Conservation (phyloP, 441 rosid genomes). For the Croton setiger region DNA sequence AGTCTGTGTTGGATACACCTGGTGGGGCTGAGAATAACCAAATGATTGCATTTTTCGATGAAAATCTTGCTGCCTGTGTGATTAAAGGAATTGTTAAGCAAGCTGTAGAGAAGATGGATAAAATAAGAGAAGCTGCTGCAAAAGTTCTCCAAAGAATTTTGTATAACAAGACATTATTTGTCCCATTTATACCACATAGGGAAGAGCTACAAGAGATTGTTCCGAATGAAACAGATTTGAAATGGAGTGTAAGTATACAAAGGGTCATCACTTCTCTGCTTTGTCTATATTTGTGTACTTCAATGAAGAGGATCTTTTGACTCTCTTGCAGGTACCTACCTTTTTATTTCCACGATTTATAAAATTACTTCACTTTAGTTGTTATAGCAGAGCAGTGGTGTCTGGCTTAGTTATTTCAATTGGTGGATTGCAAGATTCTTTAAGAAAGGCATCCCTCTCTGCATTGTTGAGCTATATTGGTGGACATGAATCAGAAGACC, state of each 20-base stretch:
- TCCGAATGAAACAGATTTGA: conserved; percentile 50
- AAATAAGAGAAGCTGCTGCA: conserved; percentile 87
- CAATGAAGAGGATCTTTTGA: conserved; percentile 12
- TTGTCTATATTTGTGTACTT: conserved; percentile 16
- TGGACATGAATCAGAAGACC: conserved; percentile 40
- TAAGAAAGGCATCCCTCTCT: conserved; percentile 64
- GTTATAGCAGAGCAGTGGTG: conserved; percentile 65
- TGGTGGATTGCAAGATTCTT: conserved; percentile 95
- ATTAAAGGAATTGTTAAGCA: conserved; percentile 75
- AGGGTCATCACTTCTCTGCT: conserved; percentile 14
- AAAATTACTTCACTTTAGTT: conserved; percentile 52
- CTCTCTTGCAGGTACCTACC: conserved; percentile 70
- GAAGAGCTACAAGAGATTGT: conserved; percentile 67
- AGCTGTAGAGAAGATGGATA: conserved; percentile 97
- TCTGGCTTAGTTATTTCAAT: conserved; percentile 87
- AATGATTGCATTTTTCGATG: conserved; percentile 42
- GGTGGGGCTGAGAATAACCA: conserved; percentile 27
- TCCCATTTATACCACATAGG: conserved; percentile 70
- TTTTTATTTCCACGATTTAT: conserved; percentile 83
- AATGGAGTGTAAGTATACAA: conserved; percentile 69
- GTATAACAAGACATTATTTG: conserved; percentile 43
- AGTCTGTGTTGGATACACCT: conserved; percentile 26
- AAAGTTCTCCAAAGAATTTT: conserved; percentile 72
- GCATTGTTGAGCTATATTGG: conserved; percentile 76
- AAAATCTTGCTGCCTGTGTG: conserved; percentile 54